A percentile compares a stretch with the other conserved stretches of the same genome.
Evolutionary conservation across 306 rosid species (phyloP).

Genomic region (Quercus berberidifolia): DNA sequence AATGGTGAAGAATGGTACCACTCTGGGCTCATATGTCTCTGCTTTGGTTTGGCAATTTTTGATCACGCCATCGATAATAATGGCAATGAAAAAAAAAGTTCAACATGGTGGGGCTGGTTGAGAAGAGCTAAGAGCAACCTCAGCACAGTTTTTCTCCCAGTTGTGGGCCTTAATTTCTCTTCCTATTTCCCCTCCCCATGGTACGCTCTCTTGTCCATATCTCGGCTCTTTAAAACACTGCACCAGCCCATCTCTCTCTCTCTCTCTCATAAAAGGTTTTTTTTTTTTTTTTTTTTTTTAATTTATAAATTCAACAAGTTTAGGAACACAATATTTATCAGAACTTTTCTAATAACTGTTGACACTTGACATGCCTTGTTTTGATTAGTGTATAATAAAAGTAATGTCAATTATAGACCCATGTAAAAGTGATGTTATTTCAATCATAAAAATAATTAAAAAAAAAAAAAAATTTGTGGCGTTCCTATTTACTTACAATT

Average conservation of each 20-base stretch:
- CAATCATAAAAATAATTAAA: too few species aligned
- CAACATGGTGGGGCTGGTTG: neutral
- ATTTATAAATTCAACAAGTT: too few species aligned
- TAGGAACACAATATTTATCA: too few species aligned
- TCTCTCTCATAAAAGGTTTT: neutral
- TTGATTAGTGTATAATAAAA: too few species aligned
- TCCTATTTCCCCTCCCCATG: neutral
- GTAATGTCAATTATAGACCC: too few species aligned
- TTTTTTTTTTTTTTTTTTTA: too few species aligned
- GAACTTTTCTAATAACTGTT: too few species aligned
- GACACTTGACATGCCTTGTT: too few species aligned
- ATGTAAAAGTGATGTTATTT: too few species aligned
- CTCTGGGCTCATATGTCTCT: neutral
- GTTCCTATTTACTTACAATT: too few species aligned
- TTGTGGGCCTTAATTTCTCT: neutral
- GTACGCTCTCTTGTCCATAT: neutral
- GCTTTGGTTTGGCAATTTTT: neutral
- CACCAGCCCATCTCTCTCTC: neutral
- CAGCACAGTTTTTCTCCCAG: neutral
- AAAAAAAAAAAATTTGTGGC: too few species aligned
- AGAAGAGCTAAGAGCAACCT: neutral
- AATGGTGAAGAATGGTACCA: too few species aligned
- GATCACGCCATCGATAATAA: neutral
- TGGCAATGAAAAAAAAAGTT: neutral
- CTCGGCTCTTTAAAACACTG: neutral